Evolutionary conservation across 177 flowering plant genomes (phyloP).

Genomic region (Vitis hybrid): DNA sequence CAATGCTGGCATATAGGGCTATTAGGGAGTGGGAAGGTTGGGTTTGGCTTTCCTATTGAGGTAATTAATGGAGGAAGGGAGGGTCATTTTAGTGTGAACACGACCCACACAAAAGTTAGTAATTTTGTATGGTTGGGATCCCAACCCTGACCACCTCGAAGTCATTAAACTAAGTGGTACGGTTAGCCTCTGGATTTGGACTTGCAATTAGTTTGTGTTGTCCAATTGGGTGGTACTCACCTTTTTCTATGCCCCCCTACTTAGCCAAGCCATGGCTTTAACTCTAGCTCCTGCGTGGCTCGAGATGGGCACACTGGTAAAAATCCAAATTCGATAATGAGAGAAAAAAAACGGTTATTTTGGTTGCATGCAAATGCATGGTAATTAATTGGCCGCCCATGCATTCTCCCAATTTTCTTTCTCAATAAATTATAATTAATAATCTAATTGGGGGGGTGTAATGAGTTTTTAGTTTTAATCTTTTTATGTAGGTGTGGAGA

Average conservation of each 20-base stretch:
- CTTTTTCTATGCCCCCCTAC: slow-evolving; percentile 10
- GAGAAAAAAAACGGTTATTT: neutral
- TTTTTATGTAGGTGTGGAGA: too few relatives aligned
- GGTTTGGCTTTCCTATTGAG: slow-evolving; percentile 17
- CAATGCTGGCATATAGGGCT: neutral
- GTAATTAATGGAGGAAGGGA: slow-evolving; percentile 17
- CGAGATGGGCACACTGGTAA: slow-evolving; percentile 20
- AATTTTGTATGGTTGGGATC: slow-evolving; percentile 29
- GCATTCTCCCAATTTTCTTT: too few relatives aligned
- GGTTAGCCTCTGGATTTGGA: slow-evolving; percentile 33
- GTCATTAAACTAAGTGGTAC: slow-evolving; percentile 21
- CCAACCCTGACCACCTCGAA: slow-evolving; percentile 43
- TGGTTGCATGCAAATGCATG: too few relatives aligned
- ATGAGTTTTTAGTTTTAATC: too few relatives aligned
- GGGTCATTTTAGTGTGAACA: slow-evolving; percentile 10
- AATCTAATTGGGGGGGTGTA: too few relatives aligned
- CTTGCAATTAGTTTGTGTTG: slow-evolving; percentile 25
- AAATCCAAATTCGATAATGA: neutral
- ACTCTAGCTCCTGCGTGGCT: slow-evolving; percentile 25
- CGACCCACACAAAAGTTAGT: neutral
- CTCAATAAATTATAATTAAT: too few relatives aligned
- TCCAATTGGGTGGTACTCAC: slow-evolving; percentile 29
- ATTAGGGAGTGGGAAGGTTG: neutral
- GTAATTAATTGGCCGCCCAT: too few relatives aligned
- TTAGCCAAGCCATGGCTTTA: slow-evolving; percentile 17